Evolutionary conservation across 192 early-diverging fungal species (phyloP).

Genomic region (Nowakowskiella sp.): DNA sequence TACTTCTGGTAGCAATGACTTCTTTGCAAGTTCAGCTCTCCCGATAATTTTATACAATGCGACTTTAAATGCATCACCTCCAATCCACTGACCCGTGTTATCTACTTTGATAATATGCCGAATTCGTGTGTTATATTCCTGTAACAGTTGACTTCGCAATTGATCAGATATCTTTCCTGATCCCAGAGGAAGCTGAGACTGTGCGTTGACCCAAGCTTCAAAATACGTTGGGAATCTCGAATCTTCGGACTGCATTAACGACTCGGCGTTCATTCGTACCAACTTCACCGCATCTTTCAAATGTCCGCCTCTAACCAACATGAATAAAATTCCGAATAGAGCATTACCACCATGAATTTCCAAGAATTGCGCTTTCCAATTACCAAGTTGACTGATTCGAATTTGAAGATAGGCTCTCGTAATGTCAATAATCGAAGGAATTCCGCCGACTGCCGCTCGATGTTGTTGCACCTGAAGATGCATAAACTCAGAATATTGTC

Average conservation of each 20-base stretch:
- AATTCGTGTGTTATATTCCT: conserved; percentile 46
- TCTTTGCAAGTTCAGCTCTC: conserved; percentile 66
- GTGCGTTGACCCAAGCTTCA: conserved; percentile 47
- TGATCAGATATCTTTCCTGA: conserved; percentile 35
- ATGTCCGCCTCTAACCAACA: conserved; percentile 70
- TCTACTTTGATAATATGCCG: conserved; percentile 24
- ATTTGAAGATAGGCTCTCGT: conserved; percentile 67
- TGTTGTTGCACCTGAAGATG: conserved; percentile 15
- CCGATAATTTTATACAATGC: conserved; percentile 86
- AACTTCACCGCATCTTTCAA: conserved; percentile 56
- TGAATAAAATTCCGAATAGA: conserved; percentile 78
- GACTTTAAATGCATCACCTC: conserved; percentile 84
- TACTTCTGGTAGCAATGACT: conserved; percentile 55
- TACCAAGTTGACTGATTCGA: conserved; percentile 49
- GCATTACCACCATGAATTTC: conserved; percentile 26
- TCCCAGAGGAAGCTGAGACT: too few relatives aligned
- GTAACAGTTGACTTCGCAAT: conserved; percentile 47
- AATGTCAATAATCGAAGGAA: conserved; percentile 63
- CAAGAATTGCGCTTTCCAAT: conserved; percentile 26
- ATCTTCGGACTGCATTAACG: conserved; percentile 38
- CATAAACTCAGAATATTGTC: conserved; percentile 14
- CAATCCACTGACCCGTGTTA: conserved; percentile 18
- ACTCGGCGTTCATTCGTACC: neutral
- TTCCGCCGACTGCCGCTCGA: conserved; percentile 62
- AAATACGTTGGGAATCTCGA: conserved; percentile 65